Evolutionary conservation across 2,329 filamentous ascomycete genomes (phyloP), one percentile per base, ranked within the genome.

Genomic region (Hymenoscyphus salicellus): DNA sequence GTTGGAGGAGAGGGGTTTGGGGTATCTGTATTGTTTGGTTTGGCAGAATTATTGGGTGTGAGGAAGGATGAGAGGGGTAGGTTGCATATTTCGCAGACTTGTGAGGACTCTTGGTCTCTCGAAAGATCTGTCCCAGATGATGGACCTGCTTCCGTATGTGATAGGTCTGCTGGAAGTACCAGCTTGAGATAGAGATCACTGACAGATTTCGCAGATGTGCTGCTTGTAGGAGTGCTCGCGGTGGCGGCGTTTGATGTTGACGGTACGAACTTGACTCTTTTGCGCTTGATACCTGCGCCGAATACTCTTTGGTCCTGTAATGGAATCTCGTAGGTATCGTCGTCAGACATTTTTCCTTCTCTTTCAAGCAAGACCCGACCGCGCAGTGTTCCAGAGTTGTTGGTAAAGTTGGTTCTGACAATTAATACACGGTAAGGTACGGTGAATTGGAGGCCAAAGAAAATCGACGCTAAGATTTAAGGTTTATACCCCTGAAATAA

Each of bases 141-240:
- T 28, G 14, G 16, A 16, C 49, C 26, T 16, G 28, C 10, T 28
- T 32, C 38, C 2, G 17, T 6, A 14, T 20, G 11, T 2, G 8
- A n/a, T 16, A 6, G 30, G 2, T 69, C 69, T 46, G 66, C 58
- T 30, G 73, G 69, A 11, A 90, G 78, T 23, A 92, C 89, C 65
- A 92, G 82, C 65, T 82, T 85, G 30, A 91, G 82, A 70, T 92
- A 92, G 56, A 86, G 77, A 63, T 91, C 86, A 62, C 73, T 71
- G 43, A 74, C 70, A 16, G 72, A 73, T 17, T 75, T 71, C 7
- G 68, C 68, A 64, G 64, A 69, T 64, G 62, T 69, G 56, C n/a
- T 71, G 58, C 46, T 70, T 55, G 68, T 83, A 72, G 26, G 74
- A 70, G 62, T 70, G 71, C 46, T 52, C 46, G 55, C 72, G 63